phyloP scores from a whole-genome alignment of 345 rosid genomes.

The Acer yangbiense region DNA sequence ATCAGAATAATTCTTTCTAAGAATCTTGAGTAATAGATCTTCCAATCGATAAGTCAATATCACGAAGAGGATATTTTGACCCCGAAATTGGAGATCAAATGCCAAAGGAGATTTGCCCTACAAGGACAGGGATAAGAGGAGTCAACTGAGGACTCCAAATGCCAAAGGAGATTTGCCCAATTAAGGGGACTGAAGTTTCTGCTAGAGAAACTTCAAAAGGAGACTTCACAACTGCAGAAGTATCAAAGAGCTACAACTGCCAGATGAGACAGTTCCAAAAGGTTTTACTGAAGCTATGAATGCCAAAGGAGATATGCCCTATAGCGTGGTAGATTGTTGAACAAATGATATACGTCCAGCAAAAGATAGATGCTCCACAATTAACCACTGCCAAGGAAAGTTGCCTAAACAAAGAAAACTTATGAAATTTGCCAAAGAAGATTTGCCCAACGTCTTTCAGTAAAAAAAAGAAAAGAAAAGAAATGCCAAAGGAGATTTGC shows the following conservation, averaged over 20 bases:
- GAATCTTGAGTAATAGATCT: slow-evolving; percentile 2
- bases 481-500: slow-evolving; percentile 59
- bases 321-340: slow-evolving; percentile 9
- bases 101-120: slow-evolving; percentile 47
- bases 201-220: slow-evolving; percentile 26
- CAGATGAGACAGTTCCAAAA: slow-evolving; percentile 9
- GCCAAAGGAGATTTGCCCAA: slow-evolving; percentile 78
- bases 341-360: slow-evolving; percentile 25
- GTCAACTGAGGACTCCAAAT: slow-evolving; percentile 39
- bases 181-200: slow-evolving; percentile 42
- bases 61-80: slow-evolving; percentile 22
- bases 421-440: slow-evolving; percentile 52
- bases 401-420: slow-evolving; percentile 27
- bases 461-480: slow-evolving; percentile 13
- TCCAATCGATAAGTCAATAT: slow-evolving; percentile 17
- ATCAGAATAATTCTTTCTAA: background rate
- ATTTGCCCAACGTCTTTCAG: slow-evolving; percentile 44
- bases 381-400: slow-evolving; percentile 29
- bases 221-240: slow-evolving; percentile 25
- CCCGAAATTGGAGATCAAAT: slow-evolving; percentile 30
- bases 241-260: slow-evolving; percentile 16
- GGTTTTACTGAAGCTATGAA: slow-evolving; percentile 16
- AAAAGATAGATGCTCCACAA: slow-evolving; percentile 28
- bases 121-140: slow-evolving; percentile 26
- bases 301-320: slow-evolving; percentile 32